Percentiles rank a stretch among this genome's conserved stretches.
Evolutionary conservation across 1,284 basidiomycete species (phyloP).

Genomic region (Sporisorium scitamineum): DNA sequence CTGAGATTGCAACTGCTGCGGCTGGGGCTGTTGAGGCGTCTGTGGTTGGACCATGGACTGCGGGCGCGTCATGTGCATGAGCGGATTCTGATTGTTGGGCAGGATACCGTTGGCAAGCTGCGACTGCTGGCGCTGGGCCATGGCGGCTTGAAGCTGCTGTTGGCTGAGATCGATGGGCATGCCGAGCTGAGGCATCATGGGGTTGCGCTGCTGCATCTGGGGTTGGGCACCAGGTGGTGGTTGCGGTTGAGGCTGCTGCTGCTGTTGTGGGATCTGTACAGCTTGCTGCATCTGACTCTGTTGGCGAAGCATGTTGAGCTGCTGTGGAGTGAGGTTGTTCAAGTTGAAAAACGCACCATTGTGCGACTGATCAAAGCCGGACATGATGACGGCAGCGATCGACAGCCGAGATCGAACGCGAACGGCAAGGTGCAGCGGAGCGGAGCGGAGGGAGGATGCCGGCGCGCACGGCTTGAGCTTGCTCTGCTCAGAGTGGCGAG

Average conservation of each 20-base stretch:
- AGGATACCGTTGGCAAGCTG: constrained; percentile 38
- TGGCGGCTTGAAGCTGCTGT: constrained; percentile 49
- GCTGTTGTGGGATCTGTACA: constrained; percentile 44
- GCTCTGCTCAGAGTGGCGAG: background rate
- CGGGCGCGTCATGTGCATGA: constrained; percentile 45
- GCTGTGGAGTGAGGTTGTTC: constrained; percentile 52
- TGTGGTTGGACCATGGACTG: constrained; percentile 30
- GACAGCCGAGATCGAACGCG: background rate
- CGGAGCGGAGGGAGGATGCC: background rate
- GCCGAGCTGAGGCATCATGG: constrained; percentile 49
- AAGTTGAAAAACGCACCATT: constrained; percentile 50
- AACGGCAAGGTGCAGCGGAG: background rate
- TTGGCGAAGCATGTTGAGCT: constrained; percentile 50
- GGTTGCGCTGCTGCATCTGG: constrained; percentile 50
- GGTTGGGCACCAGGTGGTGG: constrained; percentile 31
- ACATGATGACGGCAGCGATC: constrained; percentile 34
- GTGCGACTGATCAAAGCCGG: constrained; percentile 48
- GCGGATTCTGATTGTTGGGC: constrained; percentile 37
- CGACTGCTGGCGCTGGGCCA: constrained; percentile 51
- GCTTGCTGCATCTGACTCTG: constrained; percentile 49
- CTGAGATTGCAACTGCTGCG: constrained; percentile 17
- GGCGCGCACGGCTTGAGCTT: background rate
- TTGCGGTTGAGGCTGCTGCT: constrained; percentile 27
- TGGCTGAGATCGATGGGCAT: constrained; percentile 46
- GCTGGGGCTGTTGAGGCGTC: constrained; percentile 33